Percentiles rank a stretch among this genome's conserved stretches.
phyloP scores from a whole-genome alignment of 768 basidiomycete species.

The Serpula lacrymans region DNA sequence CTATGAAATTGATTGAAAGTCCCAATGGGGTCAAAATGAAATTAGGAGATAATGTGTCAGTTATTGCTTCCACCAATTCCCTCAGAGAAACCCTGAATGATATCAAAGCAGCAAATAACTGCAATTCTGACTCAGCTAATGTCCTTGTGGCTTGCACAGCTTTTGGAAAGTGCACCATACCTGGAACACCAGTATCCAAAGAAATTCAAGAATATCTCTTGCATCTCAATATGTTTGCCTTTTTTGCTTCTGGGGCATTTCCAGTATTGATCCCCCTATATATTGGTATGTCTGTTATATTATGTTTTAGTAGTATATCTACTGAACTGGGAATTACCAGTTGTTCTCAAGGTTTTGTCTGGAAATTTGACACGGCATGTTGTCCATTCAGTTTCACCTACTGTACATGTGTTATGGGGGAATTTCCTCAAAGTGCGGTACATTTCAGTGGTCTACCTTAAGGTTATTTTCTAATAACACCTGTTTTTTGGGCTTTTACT shows the following conservation, averaged over 20 bases:
- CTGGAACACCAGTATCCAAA: no score
- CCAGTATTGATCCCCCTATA: conserved; percentile 21
- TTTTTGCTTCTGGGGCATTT: no score
- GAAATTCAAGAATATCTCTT: no score
- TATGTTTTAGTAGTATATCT: conserved; percentile 17
- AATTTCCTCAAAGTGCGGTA: conserved; percentile 13
- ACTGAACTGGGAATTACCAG: conserved; percentile 25
- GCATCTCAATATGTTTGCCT: no score
- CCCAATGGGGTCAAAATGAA: not conserved
- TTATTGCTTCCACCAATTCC: conserved; percentile 4
- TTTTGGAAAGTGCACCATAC: no score
- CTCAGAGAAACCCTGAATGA: conserved; percentile 3
- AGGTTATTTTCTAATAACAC: conserved; percentile 13
- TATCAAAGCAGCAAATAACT: no score
- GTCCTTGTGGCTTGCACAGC: no score
- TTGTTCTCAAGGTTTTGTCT: conserved; percentile 21
- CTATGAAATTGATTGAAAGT: conserved; percentile 4
- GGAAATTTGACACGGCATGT: conserved; percentile 1
- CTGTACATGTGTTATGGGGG: conserved; percentile 8
- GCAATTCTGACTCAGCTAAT: no score
- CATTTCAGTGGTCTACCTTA: conserved; percentile 12
- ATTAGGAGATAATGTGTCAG: not conserved
- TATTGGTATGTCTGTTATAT: conserved; percentile 25
- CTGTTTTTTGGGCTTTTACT: no score
- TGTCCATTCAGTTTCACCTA: no score